Evolutionary conservation across 768 basidiomycete genomes (phyloP).

Genomic region (Naematelia encephala): DNA sequence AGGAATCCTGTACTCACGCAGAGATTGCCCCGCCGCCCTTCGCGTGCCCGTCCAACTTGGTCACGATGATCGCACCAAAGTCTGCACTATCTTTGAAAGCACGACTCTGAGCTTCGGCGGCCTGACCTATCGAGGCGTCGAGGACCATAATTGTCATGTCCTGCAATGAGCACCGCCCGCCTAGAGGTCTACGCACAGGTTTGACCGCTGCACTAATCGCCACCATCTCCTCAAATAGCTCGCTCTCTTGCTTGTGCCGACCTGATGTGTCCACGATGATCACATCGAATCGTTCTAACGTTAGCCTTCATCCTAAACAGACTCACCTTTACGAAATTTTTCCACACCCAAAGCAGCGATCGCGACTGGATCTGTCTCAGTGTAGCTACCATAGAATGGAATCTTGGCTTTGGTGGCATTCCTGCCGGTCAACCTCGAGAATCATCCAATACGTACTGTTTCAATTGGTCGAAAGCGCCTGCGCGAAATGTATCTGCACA

Average conservation of each 20-base stretch:
- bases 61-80: conserved; percentile 98
- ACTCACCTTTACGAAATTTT: conserved; percentile 80
- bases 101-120: conserved; percentile 89
- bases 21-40: conserved; percentile 99
- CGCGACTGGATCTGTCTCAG: conserved; percentile 93
- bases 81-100: conserved; percentile 98
- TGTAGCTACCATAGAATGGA: conserved; percentile 98
- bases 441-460: conserved; percentile 57
- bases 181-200: conserved; percentile 55
- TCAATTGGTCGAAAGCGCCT: conserved; percentile 97
- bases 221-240: conserved; percentile 96
- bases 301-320: background rate
- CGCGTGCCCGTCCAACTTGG: conserved; percentile 99
- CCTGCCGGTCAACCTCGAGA: conserved; percentile 11
- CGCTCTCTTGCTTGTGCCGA: conserved; percentile 92
- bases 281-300: conserved; percentile 82
- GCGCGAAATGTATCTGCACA: conserved; percentile 99
- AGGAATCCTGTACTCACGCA: conserved; percentile 62
- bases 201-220: conserved; percentile 90
- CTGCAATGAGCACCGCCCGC: conserved; percentile 12
- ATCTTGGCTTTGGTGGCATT: conserved; percentile 98
- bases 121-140: conserved; percentile 98
- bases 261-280: conserved; percentile 99
- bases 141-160: conserved; percentile 92
- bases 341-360: conserved; percentile 91